phyloP scores from a whole-genome alignment of 495 filamentous ascomycete genomes.

The Astrothelium macrocarpum region DNA sequence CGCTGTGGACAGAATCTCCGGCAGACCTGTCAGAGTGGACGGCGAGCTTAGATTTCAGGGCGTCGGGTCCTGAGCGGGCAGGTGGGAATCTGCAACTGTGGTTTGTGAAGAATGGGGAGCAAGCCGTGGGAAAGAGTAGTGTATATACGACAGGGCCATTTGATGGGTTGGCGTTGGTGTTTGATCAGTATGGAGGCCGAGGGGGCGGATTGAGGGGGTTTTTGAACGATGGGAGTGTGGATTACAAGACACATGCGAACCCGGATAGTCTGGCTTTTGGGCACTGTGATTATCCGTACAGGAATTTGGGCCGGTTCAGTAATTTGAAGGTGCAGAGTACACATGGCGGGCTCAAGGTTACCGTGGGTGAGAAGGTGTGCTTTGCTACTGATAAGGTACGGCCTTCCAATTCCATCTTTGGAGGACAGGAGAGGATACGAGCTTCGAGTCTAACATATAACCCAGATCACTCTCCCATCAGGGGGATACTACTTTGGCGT shows the following conservation, averaged over 20 bases:
- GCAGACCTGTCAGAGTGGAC: conserved; percentile 49
- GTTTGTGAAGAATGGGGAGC: conserved; percentile 67
- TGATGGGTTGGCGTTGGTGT: conserved; percentile 75
- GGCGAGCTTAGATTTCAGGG: conserved; percentile 77
- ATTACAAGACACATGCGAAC: conserved; percentile 68
- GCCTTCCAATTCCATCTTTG: background rate
- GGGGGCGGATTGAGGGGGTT: conserved; percentile 73
- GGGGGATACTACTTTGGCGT: conserved; percentile 75
- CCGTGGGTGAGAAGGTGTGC: conserved; percentile 71
- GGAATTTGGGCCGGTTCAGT: conserved; percentile 78
- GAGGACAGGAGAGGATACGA: background rate
- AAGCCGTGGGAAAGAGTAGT: conserved; percentile 55
- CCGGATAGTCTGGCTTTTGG: conserved; percentile 86
- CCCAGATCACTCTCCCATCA: conserved; percentile 59
- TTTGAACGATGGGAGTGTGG: conserved; percentile 78
- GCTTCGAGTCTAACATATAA: background rate
- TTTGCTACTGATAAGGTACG: conserved; percentile 69
- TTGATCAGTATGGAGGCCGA: conserved; percentile 77
- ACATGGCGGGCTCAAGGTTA: conserved; percentile 58
- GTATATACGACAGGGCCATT: conserved; percentile 75
- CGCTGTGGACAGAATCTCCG: conserved; percentile 60
- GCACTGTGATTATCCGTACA: conserved; percentile 83
- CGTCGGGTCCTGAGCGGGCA: conserved; percentile 72
- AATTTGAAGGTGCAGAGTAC: conserved; percentile 63
- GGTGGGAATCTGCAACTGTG: conserved; percentile 89